Conservation (phyloP, 345 rosid species). For the Stellera chamaejasme region DNA sequence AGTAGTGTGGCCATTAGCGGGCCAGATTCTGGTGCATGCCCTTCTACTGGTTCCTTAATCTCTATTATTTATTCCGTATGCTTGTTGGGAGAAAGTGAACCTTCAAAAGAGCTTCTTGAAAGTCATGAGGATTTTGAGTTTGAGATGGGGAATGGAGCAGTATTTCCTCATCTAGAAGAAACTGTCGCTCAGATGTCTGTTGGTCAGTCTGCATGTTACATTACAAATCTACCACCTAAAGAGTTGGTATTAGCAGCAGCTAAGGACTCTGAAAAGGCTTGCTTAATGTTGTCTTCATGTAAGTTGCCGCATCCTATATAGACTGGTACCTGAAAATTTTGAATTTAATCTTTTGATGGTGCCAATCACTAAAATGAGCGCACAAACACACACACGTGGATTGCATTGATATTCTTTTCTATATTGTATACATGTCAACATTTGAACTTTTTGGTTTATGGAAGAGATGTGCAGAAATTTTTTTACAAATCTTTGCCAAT, state of each 20-base stretch:
- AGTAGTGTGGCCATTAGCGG: constrained; percentile 38
- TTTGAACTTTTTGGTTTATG: too few relatives aligned
- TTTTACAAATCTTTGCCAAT: too few relatives aligned
- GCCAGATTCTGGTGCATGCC: constrained; percentile 49
- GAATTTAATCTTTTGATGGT: too few relatives aligned
- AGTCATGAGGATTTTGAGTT: constrained; percentile 75
- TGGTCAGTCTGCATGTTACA: constrained; percentile 65
- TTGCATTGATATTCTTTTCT: too few relatives aligned
- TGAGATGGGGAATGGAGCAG: constrained; percentile 84
- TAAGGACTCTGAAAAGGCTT: constrained; percentile 34
- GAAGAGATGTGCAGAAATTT: too few relatives aligned
- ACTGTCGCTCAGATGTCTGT: constrained; percentile 72
- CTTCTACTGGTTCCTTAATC: constrained; percentile 49
- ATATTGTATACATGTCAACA: too few relatives aligned
- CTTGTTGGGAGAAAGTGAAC: constrained; percentile 33
- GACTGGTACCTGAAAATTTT: constrained; percentile 8
- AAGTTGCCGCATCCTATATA: constrained; percentile 20
- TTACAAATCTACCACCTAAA: constrained; percentile 25
- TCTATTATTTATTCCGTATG: constrained; percentile 56
- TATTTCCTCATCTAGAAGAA: constrained; percentile 46
- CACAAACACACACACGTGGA: too few relatives aligned
- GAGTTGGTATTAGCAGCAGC: constrained; percentile 61
- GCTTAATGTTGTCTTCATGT: constrained; percentile 46
- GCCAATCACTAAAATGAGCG: too few relatives aligned
- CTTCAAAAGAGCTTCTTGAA: constrained; percentile 65